Percentiles rank a stretch among this genome's conserved stretches.
Conservation (phyloP, 345 rosid species). For the Salix caprea region DNA sequence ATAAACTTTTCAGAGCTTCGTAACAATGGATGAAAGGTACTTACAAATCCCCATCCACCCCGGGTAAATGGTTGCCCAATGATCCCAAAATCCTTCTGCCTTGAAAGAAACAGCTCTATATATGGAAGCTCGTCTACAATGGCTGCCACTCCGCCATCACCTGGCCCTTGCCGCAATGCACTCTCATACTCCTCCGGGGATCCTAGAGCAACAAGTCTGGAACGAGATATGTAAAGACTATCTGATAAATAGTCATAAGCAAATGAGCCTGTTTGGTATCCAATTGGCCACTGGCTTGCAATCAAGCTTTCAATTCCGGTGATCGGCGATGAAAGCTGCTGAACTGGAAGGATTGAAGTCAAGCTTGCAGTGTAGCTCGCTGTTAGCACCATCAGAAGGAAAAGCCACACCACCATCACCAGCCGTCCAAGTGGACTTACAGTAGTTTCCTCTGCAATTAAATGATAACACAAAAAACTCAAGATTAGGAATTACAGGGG, state of each 20-base stretch:
- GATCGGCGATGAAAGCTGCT: conserved; percentile 72
- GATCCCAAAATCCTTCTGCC: conserved; percentile 51
- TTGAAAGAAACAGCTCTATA: conserved; percentile 61
- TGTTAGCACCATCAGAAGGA: conserved; percentile 71
- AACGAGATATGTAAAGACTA: conserved; percentile 48
- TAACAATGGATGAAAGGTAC: conserved; percentile 24
- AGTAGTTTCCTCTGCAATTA: conserved; percentile 60
- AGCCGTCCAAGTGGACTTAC: conserved; percentile 58
- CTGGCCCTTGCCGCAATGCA: conserved; percentile 66
- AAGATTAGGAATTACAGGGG: background rate
- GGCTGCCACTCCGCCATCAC: conserved; percentile 76
- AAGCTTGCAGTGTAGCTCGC: conserved; percentile 93
- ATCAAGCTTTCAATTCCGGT: conserved; percentile 79
- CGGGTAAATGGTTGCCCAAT: conserved; percentile 71
- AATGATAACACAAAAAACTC: background rate
- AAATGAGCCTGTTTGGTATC: conserved; percentile 81
- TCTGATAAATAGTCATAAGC: conserved; percentile 52
- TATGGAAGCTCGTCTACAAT: conserved; percentile 79
- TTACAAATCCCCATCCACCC: conserved; percentile 96
- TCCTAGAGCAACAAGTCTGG: conserved; percentile 55
- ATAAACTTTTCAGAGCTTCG: background rate
- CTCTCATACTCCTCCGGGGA: conserved; percentile 64
- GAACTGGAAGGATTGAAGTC: conserved; percentile 84
- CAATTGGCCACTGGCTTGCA: conserved; percentile 55
- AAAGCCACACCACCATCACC: conserved; percentile 91